Evolutionary conservation across 192 early-diverging fungal species (phyloP).

Genomic region (Geranomyces variabilis): DNA sequence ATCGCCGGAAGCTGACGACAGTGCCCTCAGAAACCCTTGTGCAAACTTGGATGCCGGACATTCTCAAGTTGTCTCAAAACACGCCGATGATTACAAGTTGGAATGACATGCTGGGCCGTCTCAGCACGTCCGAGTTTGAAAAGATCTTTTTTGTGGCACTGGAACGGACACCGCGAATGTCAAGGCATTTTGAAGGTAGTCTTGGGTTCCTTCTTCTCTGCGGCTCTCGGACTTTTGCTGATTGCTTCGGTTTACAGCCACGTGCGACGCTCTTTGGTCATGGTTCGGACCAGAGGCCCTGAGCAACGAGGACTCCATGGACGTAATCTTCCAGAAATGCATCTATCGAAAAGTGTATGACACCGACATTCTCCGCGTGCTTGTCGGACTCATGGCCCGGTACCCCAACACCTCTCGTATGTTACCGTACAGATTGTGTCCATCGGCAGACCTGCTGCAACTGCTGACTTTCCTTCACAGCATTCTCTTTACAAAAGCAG

Average conservation of each 20-base stretch:
- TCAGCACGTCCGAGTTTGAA: background rate
- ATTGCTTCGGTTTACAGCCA: too few relatives aligned
- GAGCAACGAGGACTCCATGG: background rate
- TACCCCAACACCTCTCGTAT: background rate
- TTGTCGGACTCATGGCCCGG: conserved; percentile 5
- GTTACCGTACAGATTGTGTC: background rate
- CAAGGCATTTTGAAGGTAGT: too few relatives aligned
- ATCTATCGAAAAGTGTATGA: background rate
- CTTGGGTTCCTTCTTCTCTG: too few relatives aligned
- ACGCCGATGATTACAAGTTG: background rate
- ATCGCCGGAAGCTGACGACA: background rate
- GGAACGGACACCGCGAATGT: background rate
- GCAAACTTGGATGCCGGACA: background rate
- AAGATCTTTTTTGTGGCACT: background rate
- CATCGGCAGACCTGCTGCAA: background rate
- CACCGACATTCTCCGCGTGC: background rate
- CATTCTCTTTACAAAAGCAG: too few relatives aligned
- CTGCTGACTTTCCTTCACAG: background rate
- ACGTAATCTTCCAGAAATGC: background rate
- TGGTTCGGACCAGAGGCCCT: conserved; percentile 9
- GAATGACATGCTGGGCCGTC: background rate
- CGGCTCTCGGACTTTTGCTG: too few relatives aligned
- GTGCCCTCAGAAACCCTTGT: background rate
- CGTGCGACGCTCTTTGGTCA: background rate
- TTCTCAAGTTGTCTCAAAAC: background rate